Base-by-base conservation (phyloP, 1,284 basidiomycete genomes). In the Trametes versicolor region DNA sequence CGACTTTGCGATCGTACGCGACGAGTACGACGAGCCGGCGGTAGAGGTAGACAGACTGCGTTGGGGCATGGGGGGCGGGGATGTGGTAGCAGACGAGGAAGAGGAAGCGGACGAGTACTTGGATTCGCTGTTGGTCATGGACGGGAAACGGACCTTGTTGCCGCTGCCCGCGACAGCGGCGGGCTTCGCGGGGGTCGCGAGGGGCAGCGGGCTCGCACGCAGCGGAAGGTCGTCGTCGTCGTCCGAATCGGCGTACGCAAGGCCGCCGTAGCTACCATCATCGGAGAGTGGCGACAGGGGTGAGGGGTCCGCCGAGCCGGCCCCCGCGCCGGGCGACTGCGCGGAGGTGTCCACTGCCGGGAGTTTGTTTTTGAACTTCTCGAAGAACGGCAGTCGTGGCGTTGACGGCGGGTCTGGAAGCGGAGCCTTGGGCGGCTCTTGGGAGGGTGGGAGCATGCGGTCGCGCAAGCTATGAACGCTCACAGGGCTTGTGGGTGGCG, bases 371-470 rank as follows among this genome's bases (percentile, higher is more conserved):
- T 83, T 81, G 76, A 83, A 82, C 65, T 80, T 81, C 63, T 86
- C 83, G 68, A 85, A 83, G 74, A 86, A 85, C 2, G 81, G 77
- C 50, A 80, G 67, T 39, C 73, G 67, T 17, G 79, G 75, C 3
- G 77, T 75, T 10, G 73, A 71, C 21, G 80, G 81, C 17, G 78
- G 75, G 27, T 72, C 73, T 2, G 80, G 81, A 41, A 78, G 72
- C 9, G 77, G 76, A 9, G 70, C 72, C 64, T 76, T 75, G 17
- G 74, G 71, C 10, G 72, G 70, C 41, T 74, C 75, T 12, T 69
- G 63, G 2, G 70, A 63, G 10, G 75, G 72, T 8, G 74, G 69
- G 9, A 73, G 32, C n/a, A 74, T 63, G 37, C 74, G 69, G 52
- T 73, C 72, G 21, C 70, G 69, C n/a, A 68, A 70, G 1, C 70